phyloP scores from a whole-genome alignment of 768 basidiomycete species.

The Russula vinacea region DNA sequence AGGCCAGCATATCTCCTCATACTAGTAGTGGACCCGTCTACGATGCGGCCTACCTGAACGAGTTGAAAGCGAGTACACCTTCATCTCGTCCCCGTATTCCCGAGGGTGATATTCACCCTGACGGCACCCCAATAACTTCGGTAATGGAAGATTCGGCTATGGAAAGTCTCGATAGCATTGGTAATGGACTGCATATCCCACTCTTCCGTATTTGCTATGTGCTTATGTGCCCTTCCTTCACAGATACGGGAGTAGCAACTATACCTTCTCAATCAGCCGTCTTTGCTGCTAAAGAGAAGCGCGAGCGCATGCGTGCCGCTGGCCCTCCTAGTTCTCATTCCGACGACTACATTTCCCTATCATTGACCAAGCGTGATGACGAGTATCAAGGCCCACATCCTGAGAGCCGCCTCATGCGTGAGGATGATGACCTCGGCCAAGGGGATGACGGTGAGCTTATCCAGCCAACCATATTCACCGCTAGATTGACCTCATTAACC shows the following conservation, averaged over 20 bases:
- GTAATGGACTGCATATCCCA: slow-evolving; percentile 1
- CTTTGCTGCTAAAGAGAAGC: slow-evolving; percentile 67
- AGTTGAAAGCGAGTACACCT: slow-evolving; percentile 76
- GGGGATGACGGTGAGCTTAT: slow-evolving; percentile 72
- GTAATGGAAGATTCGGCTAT: slow-evolving; percentile 33
- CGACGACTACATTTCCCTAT: slow-evolving; percentile 78
- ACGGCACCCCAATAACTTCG: slow-evolving; percentile 46
- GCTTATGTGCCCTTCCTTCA: slow-evolving; percentile 2
- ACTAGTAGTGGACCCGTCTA: slow-evolving; percentile 59
- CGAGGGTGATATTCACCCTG: slow-evolving; percentile 45
- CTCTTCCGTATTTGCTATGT: slow-evolving; percentile 34
- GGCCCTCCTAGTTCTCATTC: slow-evolving; percentile 38
- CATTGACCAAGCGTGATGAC: slow-evolving; percentile 56
- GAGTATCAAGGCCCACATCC: slow-evolving; percentile 73
- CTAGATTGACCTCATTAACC: slow-evolving; percentile 11
- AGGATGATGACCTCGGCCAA: slow-evolving; percentile 86
- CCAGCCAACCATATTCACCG: not conserved
- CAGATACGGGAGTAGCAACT: slow-evolving; percentile 42
- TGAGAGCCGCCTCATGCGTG: slow-evolving; percentile 74
- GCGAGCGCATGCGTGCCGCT: slow-evolving; percentile 60
- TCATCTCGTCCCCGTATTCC: slow-evolving; percentile 46
- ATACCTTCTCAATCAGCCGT: slow-evolving; percentile 75
- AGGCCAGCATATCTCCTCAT: slow-evolving; percentile 32
- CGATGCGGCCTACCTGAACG: slow-evolving; percentile 65
- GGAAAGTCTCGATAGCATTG: slow-evolving; percentile 11